Percentiles rank a stretch among this genome's conserved stretches.
Evolutionary conservation across 352 stramenopile species (phyloP).

Genomic region (Globisporangium paroecandrum): DNA sequence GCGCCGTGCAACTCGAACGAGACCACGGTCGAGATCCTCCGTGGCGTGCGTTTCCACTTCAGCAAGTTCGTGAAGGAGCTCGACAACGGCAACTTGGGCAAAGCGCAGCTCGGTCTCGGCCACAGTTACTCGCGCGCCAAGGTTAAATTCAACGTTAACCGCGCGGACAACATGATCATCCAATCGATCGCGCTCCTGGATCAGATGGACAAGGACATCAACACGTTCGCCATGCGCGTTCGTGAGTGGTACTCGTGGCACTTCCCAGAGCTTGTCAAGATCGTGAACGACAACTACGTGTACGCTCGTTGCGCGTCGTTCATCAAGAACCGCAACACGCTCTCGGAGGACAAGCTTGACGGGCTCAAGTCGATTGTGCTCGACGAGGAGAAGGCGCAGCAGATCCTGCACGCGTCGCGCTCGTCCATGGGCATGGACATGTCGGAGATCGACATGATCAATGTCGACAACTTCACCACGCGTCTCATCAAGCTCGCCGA

Average conservation of each 20-base stretch:
- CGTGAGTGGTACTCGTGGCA: conserved; percentile 99
- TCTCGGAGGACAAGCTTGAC: conserved; percentile 79
- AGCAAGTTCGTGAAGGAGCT: conserved; percentile 98
- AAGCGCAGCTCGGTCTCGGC: conserved; percentile 98
- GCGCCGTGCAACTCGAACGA: conserved; percentile 97
- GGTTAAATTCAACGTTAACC: conserved; percentile 99
- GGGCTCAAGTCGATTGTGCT: conserved; percentile 92
- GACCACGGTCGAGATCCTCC: conserved; percentile 94
- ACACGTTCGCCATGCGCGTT: conserved; percentile 99
- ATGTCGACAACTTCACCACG: conserved; percentile 98
- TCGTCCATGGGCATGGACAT: conserved; percentile 99
- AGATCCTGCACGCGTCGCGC: conserved; percentile 93
- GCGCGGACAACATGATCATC: conserved; percentile 99
- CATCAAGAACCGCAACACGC: conserved; percentile 92
- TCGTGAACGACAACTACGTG: conserved; percentile 99
- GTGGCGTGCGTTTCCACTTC: conserved; percentile 97
- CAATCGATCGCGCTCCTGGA: conserved; percentile 99
- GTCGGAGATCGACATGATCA: conserved; percentile 99
- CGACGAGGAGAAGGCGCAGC: conserved; percentile 95
- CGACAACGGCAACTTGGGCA: conserved; percentile 92
- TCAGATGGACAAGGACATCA: conserved; percentile 99
- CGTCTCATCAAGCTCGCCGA: conserved; percentile 98
- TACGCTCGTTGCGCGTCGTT: conserved; percentile 97
- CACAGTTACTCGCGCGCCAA: conserved; percentile 99
- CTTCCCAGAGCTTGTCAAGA: conserved; percentile 99